Percentiles rank a stretch among this genome's conserved stretches.
Conservation (phyloP, 192 early-diverging fungal species). For the Gaertneriomyces semiglobifer region DNA sequence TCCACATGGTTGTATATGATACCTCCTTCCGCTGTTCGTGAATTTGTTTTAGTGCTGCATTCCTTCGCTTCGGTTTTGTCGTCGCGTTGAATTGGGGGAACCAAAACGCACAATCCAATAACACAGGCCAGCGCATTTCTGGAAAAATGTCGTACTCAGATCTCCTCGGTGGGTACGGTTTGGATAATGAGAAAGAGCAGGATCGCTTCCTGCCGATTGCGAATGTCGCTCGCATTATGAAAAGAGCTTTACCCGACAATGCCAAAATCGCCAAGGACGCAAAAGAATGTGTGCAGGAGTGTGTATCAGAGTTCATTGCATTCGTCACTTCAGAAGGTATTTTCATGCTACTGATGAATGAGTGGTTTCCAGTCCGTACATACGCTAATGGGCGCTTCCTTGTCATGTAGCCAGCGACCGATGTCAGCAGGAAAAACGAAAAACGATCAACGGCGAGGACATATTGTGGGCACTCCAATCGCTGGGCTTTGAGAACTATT, state of each 20-base stretch:
- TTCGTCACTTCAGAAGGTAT: slow-evolving; percentile 95
- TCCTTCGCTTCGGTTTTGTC: no score
- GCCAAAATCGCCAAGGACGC: slow-evolving; percentile 98
- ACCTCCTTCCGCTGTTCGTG: no score
- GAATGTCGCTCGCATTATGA: slow-evolving; percentile 95
- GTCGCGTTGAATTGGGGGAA: no score
- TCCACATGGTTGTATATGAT: slow-evolving; percentile 24
- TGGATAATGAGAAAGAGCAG: slow-evolving; percentile 38
- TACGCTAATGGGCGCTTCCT: neutral
- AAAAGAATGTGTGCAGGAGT: slow-evolving; percentile 94
- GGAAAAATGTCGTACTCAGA: no score
- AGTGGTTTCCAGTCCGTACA: slow-evolving; percentile 4
- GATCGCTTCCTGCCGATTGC: slow-evolving; percentile 96
- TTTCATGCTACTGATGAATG: slow-evolving; percentile 3
- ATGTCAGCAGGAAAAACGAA: slow-evolving; percentile 91
- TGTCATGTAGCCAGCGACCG: slow-evolving; percentile 76
- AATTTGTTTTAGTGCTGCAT: no score
- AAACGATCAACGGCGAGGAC: slow-evolving; percentile 98
- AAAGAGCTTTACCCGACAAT: slow-evolving; percentile 91
- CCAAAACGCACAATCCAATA: no score
- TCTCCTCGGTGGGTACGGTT: no score
- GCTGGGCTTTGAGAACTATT: slow-evolving; percentile 97
- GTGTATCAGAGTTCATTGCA: slow-evolving; percentile 97
- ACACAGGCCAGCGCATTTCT: no score
- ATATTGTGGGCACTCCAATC: slow-evolving; percentile 97